phyloP scores from a whole-genome alignment of 2,329 filamentous ascomycete genomes.

The Pseudodiploospora longispora region DNA sequence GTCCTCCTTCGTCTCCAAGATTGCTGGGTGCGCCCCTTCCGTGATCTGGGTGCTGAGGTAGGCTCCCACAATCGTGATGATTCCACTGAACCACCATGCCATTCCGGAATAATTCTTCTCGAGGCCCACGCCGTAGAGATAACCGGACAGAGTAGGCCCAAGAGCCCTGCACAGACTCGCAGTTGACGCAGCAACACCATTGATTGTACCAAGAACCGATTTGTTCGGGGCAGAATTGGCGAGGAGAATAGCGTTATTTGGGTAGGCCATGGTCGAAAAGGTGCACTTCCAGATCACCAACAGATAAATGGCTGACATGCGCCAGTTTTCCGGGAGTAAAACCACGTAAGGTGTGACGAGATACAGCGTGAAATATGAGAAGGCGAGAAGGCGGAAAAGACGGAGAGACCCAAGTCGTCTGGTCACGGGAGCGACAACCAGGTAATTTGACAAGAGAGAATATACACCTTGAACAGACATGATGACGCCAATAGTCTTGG shows the following conservation, averaged over 20 bases:
- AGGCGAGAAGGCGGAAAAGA: conserved; percentile 73
- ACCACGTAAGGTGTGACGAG: conserved; percentile 82
- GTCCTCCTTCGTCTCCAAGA: conserved; percentile 32
- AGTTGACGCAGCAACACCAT: conserved; percentile 84
- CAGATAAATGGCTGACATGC: conserved; percentile 67
- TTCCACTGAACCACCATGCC: conserved; percentile 85
- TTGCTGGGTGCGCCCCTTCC: conserved; percentile 46
- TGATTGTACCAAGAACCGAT: conserved; percentile 81
- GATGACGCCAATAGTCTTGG: conserved; percentile 79
- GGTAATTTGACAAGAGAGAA: conserved; percentile 77
- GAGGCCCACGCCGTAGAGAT: conserved; percentile 75
- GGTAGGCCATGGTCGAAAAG: conserved; percentile 84
- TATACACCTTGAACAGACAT: conserved; percentile 84
- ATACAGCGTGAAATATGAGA: conserved; percentile 83
- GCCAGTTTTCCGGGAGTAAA: conserved; percentile 63
- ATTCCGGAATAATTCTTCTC: conserved; percentile 76
- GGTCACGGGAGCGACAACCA: conserved; percentile 74
- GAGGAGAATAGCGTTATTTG: conserved; percentile 79
- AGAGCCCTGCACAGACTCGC: conserved; percentile 84
- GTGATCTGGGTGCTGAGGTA: conserved; percentile 68
- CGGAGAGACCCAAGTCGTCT: conserved; percentile 67
- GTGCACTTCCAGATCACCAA: conserved; percentile 89
- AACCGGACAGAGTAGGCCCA: conserved; percentile 79
- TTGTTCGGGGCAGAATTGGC: conserved; percentile 81
- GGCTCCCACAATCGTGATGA: conserved; percentile 68